Percentiles rank a stretch among this genome's conserved stretches.
These are phyloP conservation scores for Calocera viscosa DNA, from an alignment of 768 basidiomycete genomes.

Conservation along the genomic window DNA sequence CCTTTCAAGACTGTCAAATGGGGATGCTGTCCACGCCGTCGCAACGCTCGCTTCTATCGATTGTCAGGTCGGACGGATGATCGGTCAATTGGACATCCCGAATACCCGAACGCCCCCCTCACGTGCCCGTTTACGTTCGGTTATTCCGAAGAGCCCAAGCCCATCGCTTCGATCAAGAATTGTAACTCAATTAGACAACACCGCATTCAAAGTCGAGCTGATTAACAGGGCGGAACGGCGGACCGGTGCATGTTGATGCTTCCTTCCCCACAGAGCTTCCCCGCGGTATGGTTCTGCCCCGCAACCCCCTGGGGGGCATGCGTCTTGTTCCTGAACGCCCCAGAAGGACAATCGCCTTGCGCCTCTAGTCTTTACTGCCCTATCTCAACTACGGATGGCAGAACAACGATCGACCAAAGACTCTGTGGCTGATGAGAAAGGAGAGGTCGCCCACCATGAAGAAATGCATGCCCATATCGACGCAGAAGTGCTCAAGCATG, in stretches of 20 bases:
- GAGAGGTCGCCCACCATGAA: background rate
- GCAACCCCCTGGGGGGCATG: background rate
- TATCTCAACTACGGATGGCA: background rate
- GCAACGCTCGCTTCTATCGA: background rate
- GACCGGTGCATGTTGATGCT: background rate
- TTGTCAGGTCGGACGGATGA: background rate
- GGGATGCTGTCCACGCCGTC: background rate
- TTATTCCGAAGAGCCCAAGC: background rate
- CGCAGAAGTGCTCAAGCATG: constrained; percentile 18
- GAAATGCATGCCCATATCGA: background rate
- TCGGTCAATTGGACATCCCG: background rate
- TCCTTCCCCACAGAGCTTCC: background rate
- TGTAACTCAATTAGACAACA: background rate
- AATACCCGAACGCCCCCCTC: background rate
- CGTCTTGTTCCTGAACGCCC: background rate
- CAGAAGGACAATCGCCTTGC: background rate
- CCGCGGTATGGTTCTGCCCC: background rate
- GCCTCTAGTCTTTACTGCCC: background rate
- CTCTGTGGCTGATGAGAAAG: background rate
- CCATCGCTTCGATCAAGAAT: background rate
- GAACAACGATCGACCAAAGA: background rate
- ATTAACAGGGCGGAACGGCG: background rate
- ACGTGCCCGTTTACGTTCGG: background rate
- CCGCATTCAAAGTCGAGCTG: background rate
- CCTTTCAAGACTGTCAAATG: background rate